These are phyloP conservation scores for Hyparrhenia diplandra DNA, from an alignment of 176 grass and related monocot species.

Conservation along the genomic window DNA sequence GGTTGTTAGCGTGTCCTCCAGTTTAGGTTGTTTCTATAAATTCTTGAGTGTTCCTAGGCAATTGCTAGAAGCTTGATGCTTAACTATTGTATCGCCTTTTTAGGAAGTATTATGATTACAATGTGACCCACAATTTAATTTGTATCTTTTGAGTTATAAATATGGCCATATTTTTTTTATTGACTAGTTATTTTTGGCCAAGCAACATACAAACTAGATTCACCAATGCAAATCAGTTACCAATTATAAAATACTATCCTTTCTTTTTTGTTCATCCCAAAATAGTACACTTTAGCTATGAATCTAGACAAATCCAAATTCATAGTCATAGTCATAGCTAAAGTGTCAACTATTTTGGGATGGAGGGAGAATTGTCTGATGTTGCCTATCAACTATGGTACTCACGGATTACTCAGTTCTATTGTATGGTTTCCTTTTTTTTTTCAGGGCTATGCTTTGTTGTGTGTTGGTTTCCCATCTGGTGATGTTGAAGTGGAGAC, in stretches of 20 bases:
- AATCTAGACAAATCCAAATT: not conserved
- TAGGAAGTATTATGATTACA: not conserved
- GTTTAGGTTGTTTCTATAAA: not conserved
- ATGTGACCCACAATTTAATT: not conserved
- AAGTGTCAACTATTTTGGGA: not conserved
- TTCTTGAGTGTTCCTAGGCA: not conserved
- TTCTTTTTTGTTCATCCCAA: too few species aligned
- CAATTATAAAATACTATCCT: not conserved
- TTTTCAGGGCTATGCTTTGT: conserved; percentile 84
- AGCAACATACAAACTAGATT: not conserved
- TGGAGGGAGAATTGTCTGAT: not conserved
- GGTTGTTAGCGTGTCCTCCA: not conserved
- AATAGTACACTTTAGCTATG: not conserved
- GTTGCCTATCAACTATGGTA: not conserved
- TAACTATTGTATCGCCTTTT: not conserved
- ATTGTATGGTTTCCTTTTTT: conserved; percentile 11
- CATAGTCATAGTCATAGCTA: not conserved
- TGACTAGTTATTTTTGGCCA: not conserved
- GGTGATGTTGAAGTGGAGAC: conserved; percentile 93
- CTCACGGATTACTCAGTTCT: not conserved
- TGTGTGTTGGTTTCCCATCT: conserved; percentile 93
- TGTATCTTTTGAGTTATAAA: not conserved
- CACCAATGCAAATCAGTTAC: not conserved
- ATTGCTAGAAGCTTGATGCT: not conserved
- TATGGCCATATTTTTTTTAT: not conserved